Base-by-base conservation (phyloP, 352 stramenopile genomes). In the Pythium sp. region DNA sequence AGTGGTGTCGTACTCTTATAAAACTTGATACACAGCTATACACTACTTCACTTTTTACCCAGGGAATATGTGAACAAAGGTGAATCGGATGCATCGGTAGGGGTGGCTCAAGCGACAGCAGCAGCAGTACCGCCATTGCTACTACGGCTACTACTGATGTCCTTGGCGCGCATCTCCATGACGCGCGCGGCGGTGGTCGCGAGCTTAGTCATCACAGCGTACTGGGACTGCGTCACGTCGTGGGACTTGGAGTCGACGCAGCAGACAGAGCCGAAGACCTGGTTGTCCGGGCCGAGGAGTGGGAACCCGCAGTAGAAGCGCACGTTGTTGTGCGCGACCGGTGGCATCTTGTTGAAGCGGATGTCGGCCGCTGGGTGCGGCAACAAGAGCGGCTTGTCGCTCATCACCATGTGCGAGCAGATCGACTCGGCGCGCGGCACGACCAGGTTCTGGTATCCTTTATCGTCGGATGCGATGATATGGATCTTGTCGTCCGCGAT, bases 291-390 rank as follows among this genome's bases (percentile, higher is more conserved):
- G 0, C 68, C 58, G 0, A 72, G 54, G 36, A 89, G 46, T 8
- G 82, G 78, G 63, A 89, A 89, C 8, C 75, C 82, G 53, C 79
- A 86, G 75, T 89, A 90, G 70, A 87, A 90, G 20, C 74, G 75
- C 53, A 76, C 64, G 20, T 71, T 72, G 14, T 73, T 62, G 14
- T 74, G 59, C 30, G 69, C 51, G 15, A 87, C 72, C 11, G 75
- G 65, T 24, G 74, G 69, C 12, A 73, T 73, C 53, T 72, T 67
- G 54, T 67, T 74, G 46, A 91, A 89, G 51, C 80, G 82, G 34
- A 89, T 71, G 65, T 89, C 79, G 0, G 81, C 72, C 43, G 81
- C 79, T 2, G 78, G 65, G 46, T 90, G 76, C 8, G 78, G 72
- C 32, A 86, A 68, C 18, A 90, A 72, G 59, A 86, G 66, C 7